phyloP scores from a whole-genome alignment of 257 asterid species.

The Leptodermis oblonga region DNA sequence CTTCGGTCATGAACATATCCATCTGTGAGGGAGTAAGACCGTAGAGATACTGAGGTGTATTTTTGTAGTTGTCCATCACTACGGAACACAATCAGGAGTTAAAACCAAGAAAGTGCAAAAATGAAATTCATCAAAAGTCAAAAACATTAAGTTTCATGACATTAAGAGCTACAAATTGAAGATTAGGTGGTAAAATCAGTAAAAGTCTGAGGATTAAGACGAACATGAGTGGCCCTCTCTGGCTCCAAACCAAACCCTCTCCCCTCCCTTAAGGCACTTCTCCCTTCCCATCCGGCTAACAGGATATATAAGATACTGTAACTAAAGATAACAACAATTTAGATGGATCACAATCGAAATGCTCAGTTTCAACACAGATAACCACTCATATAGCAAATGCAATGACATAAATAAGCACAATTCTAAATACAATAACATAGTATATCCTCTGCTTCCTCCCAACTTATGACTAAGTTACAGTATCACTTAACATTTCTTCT shows the following conservation, averaged over 20 bases:
- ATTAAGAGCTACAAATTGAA: not conserved
- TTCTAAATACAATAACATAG: not conserved
- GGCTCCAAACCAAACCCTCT: no score
- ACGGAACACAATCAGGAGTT: slow-evolving; percentile 13
- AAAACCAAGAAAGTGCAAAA: not conserved
- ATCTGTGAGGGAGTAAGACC: slow-evolving; percentile 88
- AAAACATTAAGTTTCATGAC: not conserved
- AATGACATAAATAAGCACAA: not conserved
- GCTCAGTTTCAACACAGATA: not conserved
- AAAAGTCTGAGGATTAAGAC: not conserved
- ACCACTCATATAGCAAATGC: not conserved
- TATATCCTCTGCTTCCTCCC: not conserved
- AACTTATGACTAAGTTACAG: not conserved
- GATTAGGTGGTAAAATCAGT: not conserved
- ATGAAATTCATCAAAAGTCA: not conserved
- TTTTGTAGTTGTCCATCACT: slow-evolving; percentile 87
- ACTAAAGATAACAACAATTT: not conserved
- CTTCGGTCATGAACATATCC: slow-evolving; percentile 95
- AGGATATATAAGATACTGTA: not conserved
- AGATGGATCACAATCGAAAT: not conserved
- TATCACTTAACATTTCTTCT: not conserved
- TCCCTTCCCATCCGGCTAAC: not conserved
- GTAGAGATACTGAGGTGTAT: slow-evolving; percentile 68
- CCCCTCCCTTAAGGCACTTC: not conserved
- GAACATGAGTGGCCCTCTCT: not conserved